Base-by-base conservation (phyloP, 1,139 yeast species). In the Yamadazyma sp. region DNA sequence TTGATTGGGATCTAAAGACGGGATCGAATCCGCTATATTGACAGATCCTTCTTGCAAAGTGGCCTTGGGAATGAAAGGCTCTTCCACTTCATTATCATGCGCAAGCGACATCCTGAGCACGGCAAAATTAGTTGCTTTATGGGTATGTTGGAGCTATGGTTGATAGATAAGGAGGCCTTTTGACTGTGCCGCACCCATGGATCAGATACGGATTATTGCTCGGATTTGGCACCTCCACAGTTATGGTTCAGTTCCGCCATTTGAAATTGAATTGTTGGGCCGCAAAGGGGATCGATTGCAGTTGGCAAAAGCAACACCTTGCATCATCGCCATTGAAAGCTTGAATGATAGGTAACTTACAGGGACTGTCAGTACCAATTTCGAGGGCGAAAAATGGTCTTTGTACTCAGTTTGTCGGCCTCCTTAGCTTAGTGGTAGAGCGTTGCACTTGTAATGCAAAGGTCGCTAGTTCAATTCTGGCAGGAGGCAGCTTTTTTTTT, bases 401-500 rank as follows among this genome's bases (percentile, higher is more conserved):
- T 10, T 8, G 10, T 33, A 17, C 18, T 23, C n/a, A 28, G 14
- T 4, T 11, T 28, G 25, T 11, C 25, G 16, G 87, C 87, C 87
- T 73, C 76, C 74, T 83, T 83, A 83, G 91, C 89, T 83, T 82
- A 83, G 91, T 83, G 91, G 91, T 83, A 83, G 87, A 83, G 91
- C 91, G 89, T 82, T 83, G 88, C 89, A 83, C 89, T 83, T 83
- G 89, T 83, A 83, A 83, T 83, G 91, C 89, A 83, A 82, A 83
- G 91, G 87, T 83, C 91, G 85, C 86, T 81, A 84, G 89, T 83
- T 83, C 89, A 82, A 83, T 81, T 83, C 91, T 84, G 91, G 87
- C 86, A 83, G 79, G 84, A 70, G 88, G 88, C 88, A 81, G 3
- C 47, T 54, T 49, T 53, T 57, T 60, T 55, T 48, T 39, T 37